Evolutionary conservation across 345 rosid genomes (phyloP).

Genomic region (Angophora floribunda): DNA sequence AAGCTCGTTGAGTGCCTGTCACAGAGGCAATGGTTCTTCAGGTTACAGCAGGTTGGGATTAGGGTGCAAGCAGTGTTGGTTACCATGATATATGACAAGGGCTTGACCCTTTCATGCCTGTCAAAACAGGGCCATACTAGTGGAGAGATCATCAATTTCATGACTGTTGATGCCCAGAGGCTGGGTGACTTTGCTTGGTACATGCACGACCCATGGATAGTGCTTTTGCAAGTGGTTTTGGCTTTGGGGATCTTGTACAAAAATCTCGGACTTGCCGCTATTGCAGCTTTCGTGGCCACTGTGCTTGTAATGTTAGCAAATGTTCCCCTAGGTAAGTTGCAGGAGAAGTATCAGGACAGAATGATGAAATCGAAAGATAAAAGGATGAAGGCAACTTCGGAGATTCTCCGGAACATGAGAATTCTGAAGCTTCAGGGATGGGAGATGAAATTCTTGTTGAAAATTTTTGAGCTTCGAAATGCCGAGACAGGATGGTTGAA

Average conservation of each 20-base stretch:
- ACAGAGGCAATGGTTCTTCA: slow-evolving; percentile 54
- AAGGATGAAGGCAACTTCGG: slow-evolving; percentile 61
- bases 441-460: slow-evolving; percentile 70
- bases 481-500: slow-evolving; percentile 52
- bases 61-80: slow-evolving; percentile 35
- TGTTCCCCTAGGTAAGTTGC: slow-evolving; percentile 44
- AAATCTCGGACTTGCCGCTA: slow-evolving; percentile 47
- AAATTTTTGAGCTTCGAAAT: slow-evolving; percentile 35
- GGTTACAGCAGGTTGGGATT: slow-evolving; percentile 43
- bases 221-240: slow-evolving; percentile 39
- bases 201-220: slow-evolving; percentile 58
- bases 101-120: slow-evolving; percentile 43
- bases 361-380: slow-evolving; percentile 49
- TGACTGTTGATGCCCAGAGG: slow-evolving; percentile 66
- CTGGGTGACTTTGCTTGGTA: slow-evolving; percentile 43
- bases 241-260: slow-evolving; percentile 54
- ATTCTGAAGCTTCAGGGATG: slow-evolving; percentile 77
- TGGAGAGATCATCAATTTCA: slow-evolving; percentile 68
- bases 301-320: slow-evolving; percentile 42
- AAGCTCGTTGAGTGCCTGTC: slow-evolving; percentile 52
- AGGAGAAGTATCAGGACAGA: slow-evolving; percentile 51
- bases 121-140: slow-evolving; percentile 51
- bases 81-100: slow-evolving; percentile 54
- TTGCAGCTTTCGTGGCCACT: slow-evolving; percentile 49
- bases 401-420: slow-evolving; percentile 62